Evolutionary conservation across 352 stramenopile species (phyloP).

Genomic region (Pythium monospermum): DNA sequence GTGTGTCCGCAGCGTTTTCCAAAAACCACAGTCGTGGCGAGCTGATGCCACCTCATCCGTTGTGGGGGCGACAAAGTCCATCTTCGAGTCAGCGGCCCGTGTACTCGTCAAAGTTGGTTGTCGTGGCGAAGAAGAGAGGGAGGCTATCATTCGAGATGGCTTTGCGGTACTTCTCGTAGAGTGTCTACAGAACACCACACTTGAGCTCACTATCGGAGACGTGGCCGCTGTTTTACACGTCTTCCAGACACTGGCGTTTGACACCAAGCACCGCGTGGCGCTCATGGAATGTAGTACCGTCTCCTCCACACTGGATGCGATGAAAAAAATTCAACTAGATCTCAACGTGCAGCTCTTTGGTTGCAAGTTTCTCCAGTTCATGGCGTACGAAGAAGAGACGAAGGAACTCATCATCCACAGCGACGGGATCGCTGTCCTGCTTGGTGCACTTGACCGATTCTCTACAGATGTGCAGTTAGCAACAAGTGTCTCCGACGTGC

Average conservation of each 20-base stretch:
- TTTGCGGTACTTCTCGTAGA: conserved; percentile 32
- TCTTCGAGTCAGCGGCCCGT: conserved; percentile 37
- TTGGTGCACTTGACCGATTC: conserved; percentile 33
- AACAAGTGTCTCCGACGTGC: conserved; percentile 36
- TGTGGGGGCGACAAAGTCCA: neutral
- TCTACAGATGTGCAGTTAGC: conserved; percentile 34
- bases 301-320: conserved; percentile 25
- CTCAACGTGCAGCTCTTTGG: conserved; percentile 37
- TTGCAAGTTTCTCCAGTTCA: conserved; percentile 66
- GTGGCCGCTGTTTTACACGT: conserved; percentile 34
- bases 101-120: conserved; percentile 36
- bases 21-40: conserved; percentile 25
- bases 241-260: conserved; percentile 41
- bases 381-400: conserved; percentile 52
- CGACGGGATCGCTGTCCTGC: conserved; percentile 27
- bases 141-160: conserved; percentile 34
- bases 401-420: conserved; percentile 38
- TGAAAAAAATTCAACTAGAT: conserved; percentile 27
- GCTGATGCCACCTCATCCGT: neutral
- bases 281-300: conserved; percentile 30
- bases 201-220: conserved; percentile 4
- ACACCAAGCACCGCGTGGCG: conserved; percentile 29
- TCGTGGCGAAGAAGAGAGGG: conserved; percentile 45
- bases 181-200: conserved; percentile 14
- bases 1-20: conserved; percentile 33